A percentile compares a stretch with the other conserved stretches of the same genome.
These are phyloP conservation scores for Anisogramma anomala DNA, from an alignment of 2,329 filamentous ascomycete genomes.

Conservation along the genomic window DNA sequence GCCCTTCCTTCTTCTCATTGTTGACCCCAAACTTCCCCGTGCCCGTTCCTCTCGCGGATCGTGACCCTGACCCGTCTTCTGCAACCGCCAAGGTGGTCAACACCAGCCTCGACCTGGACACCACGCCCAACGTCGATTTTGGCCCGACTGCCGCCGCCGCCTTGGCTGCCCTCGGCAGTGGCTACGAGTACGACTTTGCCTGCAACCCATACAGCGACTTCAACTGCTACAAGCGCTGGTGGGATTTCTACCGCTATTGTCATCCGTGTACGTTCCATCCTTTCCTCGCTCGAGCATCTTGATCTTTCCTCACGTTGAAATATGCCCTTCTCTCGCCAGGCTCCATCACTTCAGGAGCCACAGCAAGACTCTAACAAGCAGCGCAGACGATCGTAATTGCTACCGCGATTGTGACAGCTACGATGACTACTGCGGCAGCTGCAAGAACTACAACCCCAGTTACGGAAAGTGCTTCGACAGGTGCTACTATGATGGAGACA, in stretches of 20 bases:
- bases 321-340: too few species aligned
- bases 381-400: slow-evolving; percentile 6
- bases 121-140: not conserved
- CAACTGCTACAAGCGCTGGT: slow-evolving; percentile 7
- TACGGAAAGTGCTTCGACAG: slow-evolving; percentile 3
- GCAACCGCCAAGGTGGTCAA: not conserved
- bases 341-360: too few species aligned
- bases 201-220: slow-evolving; percentile 4
- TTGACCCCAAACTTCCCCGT: not conserved
- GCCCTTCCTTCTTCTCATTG: not conserved
- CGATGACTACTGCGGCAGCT: slow-evolving; percentile 6
- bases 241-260: slow-evolving; percentile 4
- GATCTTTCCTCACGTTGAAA: too few species aligned
- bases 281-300: too few species aligned
- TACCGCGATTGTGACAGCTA: slow-evolving; percentile 7
- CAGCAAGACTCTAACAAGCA: too few species aligned
- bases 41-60: not conserved
- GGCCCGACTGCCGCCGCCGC: too few species aligned
- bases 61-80: not conserved
- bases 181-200: not conserved
- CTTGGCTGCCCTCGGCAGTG: not conserved
- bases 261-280: too few species aligned
- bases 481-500: slow-evolving; percentile 1
- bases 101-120: not conserved
- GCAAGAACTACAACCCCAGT: slow-evolving; percentile 1